Conservation (phyloP, 768 basidiomycete species). For the Termitomyces sp. region DNA sequence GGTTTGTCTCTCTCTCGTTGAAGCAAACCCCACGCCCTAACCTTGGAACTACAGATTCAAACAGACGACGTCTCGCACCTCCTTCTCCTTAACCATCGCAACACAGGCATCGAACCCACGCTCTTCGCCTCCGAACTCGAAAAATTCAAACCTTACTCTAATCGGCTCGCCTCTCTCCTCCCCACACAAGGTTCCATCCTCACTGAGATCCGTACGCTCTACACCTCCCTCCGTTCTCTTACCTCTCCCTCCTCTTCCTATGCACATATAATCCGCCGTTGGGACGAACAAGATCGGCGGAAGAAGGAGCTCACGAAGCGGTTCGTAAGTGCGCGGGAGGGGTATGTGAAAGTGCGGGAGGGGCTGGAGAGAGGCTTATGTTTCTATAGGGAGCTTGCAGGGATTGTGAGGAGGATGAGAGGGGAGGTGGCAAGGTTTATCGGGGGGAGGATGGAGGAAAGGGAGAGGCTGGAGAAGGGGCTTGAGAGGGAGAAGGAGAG, state of each 20-base stretch:
- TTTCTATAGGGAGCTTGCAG: constrained; percentile 80
- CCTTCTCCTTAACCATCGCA: constrained; percentile 84
- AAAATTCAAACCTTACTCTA: constrained; percentile 91
- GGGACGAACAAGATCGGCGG: background rate
- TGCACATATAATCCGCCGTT: background rate
- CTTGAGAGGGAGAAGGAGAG: constrained; percentile 70
- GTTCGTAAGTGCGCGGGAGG: constrained; percentile 73
- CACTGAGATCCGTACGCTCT: constrained; percentile 69
- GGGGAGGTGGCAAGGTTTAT: constrained; percentile 60
- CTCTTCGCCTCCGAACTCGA: constrained; percentile 92
- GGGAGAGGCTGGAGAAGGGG: constrained; percentile 60
- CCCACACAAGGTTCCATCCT: constrained; percentile 70
- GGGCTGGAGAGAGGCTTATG: constrained; percentile 83
- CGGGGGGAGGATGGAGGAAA: constrained; percentile 57
- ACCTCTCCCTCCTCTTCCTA: constrained; percentile 43
- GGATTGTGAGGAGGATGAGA: constrained; percentile 53
- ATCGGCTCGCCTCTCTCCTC: constrained; percentile 71
- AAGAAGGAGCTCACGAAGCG: constrained; percentile 34
- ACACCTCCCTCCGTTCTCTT: constrained; percentile 68
- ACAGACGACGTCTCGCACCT: constrained; percentile 94
- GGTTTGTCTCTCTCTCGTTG: constrained; percentile 33
- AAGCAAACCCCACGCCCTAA: background rate
- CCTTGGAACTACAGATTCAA: constrained; percentile 60
- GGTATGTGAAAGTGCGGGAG: constrained; percentile 82
- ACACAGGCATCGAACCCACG: constrained; percentile 75